A percentile compares a stretch with the other conserved stretches of the same genome.
Evolutionary conservation across 2,329 filamentous ascomycete genomes (phyloP).

Genomic region (Colletotrichum viniferum): DNA sequence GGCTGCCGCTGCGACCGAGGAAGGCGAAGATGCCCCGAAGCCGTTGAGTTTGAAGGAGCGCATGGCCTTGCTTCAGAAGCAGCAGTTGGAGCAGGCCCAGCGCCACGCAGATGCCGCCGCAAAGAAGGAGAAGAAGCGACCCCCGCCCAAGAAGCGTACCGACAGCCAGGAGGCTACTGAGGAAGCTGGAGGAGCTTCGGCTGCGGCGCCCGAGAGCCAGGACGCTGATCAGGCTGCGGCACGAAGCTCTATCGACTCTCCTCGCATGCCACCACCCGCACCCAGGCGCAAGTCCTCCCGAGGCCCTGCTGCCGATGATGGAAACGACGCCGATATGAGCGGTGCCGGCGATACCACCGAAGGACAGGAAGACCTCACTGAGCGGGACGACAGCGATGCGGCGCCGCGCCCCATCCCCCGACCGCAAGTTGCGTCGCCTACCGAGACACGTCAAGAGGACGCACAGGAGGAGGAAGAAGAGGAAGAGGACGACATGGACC

Average conservation of each 20-base stretch:
- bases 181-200: constrained; percentile 23
- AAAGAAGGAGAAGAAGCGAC: constrained; percentile 87
- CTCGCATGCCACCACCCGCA: constrained; percentile 41
- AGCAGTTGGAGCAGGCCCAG: constrained; percentile 88
- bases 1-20: constrained; percentile 48
- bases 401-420: constrained; percentile 42
- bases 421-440: constrained; percentile 41
- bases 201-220: constrained; percentile 20
- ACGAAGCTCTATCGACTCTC: constrained; percentile 56
- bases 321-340: constrained; percentile 69
- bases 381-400: constrained; percentile 78
- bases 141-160: constrained; percentile 68
- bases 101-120: constrained; percentile 77
- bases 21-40: constrained; percentile 79
- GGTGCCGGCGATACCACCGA: constrained; percentile 69
- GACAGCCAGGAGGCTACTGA: constrained; percentile 49
- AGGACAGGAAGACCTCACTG: constrained; percentile 64
- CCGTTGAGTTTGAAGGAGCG: constrained; percentile 93
- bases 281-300: constrained; percentile 59
- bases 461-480: constrained; percentile 63
- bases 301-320: constrained; percentile 53
- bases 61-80: constrained; percentile 91
- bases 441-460: constrained; percentile 35
- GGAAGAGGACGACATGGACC: constrained; percentile 84
- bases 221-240: constrained; percentile 51